Conservation (phyloP, 2,329 filamentous ascomycete genomes). For the Pyrenophora seminiperda region DNA sequence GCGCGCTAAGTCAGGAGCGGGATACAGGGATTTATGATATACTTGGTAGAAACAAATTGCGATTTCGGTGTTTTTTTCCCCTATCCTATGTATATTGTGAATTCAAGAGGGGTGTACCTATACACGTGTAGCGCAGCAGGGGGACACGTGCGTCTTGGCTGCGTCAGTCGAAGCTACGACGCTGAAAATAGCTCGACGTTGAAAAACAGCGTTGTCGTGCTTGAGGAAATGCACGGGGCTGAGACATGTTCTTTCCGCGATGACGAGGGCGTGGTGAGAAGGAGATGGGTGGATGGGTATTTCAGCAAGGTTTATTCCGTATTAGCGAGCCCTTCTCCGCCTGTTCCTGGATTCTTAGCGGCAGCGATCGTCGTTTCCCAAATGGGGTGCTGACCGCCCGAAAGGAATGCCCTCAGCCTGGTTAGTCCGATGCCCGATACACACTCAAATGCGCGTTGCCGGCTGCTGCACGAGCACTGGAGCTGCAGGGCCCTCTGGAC, state of each 20-base stretch:
- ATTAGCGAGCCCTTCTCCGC: conserved; percentile 18
- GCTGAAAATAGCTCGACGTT: not conserved
- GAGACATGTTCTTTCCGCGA: conserved; percentile 1
- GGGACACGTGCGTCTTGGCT: conserved; percentile 12
- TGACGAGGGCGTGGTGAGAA: too few relatives aligned
- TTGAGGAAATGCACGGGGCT: conserved; percentile 1
- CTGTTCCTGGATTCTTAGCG: conserved; percentile 20
- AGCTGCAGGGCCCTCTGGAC: conserved; percentile 14
- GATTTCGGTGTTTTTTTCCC: not conserved
- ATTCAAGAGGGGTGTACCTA: conserved; percentile 1
- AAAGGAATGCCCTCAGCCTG: conserved; percentile 16
- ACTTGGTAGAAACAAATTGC: not conserved
- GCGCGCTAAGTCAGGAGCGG: conserved; percentile 10
- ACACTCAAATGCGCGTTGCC: conserved; percentile 16
- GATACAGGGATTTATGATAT: not conserved
- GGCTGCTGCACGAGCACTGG: conserved; percentile 7
- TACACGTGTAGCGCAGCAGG: conserved; percentile 1
- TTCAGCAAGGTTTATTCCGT: not conserved
- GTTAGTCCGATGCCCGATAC: conserved; percentile 10
- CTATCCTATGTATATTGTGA: conserved; percentile 4
- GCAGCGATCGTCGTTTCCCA: conserved; percentile 18
- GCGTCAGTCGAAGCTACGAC: not conserved
- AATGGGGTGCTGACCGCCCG: conserved; percentile 16
- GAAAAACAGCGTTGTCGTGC: not conserved
- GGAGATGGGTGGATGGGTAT: conserved; percentile 10